Evolutionary conservation across 2,329 filamentous ascomycete genomes (phyloP).

Genomic region (Chaetomium sp.): DNA sequence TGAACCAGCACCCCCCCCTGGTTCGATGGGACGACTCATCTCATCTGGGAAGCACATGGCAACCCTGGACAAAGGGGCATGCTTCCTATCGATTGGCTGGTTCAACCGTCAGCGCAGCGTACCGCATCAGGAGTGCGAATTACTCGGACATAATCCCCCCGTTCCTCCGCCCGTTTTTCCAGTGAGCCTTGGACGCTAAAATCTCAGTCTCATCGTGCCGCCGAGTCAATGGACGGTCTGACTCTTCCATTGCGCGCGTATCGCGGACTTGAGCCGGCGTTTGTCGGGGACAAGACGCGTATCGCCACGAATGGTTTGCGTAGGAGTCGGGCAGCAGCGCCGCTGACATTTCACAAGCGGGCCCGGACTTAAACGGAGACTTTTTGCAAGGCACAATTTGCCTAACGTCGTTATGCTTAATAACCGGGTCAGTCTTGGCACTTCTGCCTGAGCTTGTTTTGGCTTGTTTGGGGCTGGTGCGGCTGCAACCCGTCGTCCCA

Average conservation of each 20-base stretch:
- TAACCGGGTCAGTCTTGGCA: background rate
- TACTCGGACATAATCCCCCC: background rate
- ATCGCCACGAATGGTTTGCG: too few species aligned
- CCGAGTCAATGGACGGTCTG: background rate
- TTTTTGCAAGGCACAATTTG: background rate
- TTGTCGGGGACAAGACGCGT: background rate
- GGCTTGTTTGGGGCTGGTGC: constrained; percentile 3
- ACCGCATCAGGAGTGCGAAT: background rate
- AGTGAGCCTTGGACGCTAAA: background rate
- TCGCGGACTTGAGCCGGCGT: constrained; percentile 1
- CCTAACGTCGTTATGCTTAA: background rate
- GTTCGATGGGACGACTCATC: background rate
- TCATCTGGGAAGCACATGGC: background rate
- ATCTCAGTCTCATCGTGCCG: background rate
- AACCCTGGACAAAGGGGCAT: too few species aligned
- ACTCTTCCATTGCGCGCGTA: background rate
- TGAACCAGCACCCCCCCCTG: too few species aligned
- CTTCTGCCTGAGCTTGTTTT: background rate
- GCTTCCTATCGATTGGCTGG: background rate
- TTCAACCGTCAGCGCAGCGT: background rate
- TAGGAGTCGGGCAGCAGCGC: too few species aligned
- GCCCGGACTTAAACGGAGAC: constrained; percentile 11
- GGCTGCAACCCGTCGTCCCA: constrained; percentile 10
- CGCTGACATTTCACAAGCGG: background rate
- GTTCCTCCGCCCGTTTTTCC: too few species aligned